Evolutionary conservation across 768 basidiomycete species (phyloP).

Genomic region (Mycena capillaripes): DNA sequence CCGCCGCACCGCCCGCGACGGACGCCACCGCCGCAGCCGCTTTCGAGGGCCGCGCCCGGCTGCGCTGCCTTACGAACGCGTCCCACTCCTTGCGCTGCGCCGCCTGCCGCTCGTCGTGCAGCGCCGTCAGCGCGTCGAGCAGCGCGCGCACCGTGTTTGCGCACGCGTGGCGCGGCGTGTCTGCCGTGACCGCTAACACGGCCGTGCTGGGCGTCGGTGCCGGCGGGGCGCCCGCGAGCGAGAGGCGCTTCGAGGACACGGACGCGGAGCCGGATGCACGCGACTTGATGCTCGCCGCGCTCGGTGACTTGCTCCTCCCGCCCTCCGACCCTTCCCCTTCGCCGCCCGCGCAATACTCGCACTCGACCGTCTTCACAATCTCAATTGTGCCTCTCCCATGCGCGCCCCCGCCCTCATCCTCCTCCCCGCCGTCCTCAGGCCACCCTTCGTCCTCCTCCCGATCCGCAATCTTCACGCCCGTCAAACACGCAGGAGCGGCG

Average conservation of each 20-base stretch:
- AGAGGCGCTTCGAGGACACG: constrained; percentile 63
- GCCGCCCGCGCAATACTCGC: constrained; percentile 54
- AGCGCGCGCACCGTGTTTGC: constrained; percentile 80
- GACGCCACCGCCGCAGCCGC: constrained; percentile 43
- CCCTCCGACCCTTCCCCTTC: constrained; percentile 36
- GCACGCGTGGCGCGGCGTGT: constrained; percentile 83
- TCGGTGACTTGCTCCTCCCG: constrained; percentile 28
- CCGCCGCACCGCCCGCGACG: constrained; percentile 65
- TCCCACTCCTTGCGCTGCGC: constrained; percentile 88
- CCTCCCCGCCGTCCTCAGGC: constrained; percentile 72
- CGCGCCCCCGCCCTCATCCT: constrained; percentile 44
- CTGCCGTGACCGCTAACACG: constrained; percentile 69
- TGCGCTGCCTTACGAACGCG: constrained; percentile 81
- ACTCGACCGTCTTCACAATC: constrained; percentile 58
- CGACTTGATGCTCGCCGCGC: constrained; percentile 54
- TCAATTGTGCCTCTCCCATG: constrained; percentile 49
- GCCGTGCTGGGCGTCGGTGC: constrained; percentile 12
- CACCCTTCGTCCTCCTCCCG: constrained; percentile 84
- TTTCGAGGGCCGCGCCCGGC: constrained; percentile 55
- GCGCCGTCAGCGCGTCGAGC: constrained; percentile 80
- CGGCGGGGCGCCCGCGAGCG: constrained; percentile 32
- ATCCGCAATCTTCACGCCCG: constrained; percentile 91
- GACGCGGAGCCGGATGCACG: constrained; percentile 51
- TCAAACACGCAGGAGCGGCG: constrained; percentile 87
- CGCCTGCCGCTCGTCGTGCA: constrained; percentile 86